Evolutionary conservation across 331 rosid genomes (phyloP).

Genomic region (Pyrus hybrid): DNA sequence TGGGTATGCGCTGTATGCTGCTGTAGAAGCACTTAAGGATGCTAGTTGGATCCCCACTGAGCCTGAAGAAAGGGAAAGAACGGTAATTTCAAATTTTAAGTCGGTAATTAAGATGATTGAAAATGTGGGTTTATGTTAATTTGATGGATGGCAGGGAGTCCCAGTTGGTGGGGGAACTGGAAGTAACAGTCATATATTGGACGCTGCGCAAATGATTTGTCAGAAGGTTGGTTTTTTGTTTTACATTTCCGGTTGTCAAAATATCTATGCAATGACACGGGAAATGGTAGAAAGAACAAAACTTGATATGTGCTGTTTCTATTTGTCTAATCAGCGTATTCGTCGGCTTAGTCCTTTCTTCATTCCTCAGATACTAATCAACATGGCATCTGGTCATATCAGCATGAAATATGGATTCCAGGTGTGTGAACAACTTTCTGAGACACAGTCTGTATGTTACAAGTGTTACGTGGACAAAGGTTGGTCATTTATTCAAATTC

Average conservation of each 20-base stretch:
- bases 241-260: neutral
- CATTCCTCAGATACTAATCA: slow-evolving; percentile 80
- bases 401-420: slow-evolving; percentile 97
- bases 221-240: slow-evolving; percentile 52
- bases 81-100: slow-evolving; percentile 28
- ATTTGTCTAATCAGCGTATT: slow-evolving; percentile 38
- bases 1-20: slow-evolving; percentile 86
- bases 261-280: slow-evolving; percentile 1
- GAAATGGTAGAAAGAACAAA: neutral
- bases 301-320: neutral
- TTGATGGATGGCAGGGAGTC: slow-evolving; percentile 45
- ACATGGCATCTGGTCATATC: slow-evolving; percentile 96
- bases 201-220: slow-evolving; percentile 73
- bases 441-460: slow-evolving; percentile 5
- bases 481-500: neutral
- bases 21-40: slow-evolving; percentile 85
- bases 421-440: slow-evolving; percentile 35
- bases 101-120: neutral
- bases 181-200: slow-evolving; percentile 74
- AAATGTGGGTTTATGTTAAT: too few species aligned
- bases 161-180: slow-evolving; percentile 94
- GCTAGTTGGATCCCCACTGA: slow-evolving; percentile 77
- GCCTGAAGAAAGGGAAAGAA: slow-evolving; percentile 62
- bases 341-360: slow-evolving; percentile 96
- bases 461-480: neutral